A percentile compares a stretch with the other conserved stretches of the same genome.
Conservation (phyloP, 116 monocot genomes). For the Dioscorea cayenensis region DNA sequence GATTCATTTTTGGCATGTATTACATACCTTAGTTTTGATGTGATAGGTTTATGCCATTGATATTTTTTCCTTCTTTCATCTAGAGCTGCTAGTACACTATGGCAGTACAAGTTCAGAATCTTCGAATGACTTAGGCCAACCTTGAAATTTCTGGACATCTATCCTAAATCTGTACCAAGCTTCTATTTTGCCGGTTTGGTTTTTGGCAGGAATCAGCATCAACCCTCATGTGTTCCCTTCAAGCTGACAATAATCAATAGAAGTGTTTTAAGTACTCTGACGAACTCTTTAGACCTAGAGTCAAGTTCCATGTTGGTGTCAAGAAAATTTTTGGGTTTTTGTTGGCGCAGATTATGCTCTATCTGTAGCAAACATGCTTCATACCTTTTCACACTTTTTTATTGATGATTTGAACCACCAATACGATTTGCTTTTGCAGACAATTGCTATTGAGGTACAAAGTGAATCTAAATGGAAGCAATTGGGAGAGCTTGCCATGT, state of each 20-base stretch:
- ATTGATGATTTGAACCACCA: not conserved
- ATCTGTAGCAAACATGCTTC: not conserved
- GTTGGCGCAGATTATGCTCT: not conserved
- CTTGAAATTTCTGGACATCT: not conserved
- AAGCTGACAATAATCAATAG: not conserved
- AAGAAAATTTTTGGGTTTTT: not conserved
- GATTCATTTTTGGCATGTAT: not conserved
- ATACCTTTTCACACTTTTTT: not conserved
- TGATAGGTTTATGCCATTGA: too few relatives aligned
- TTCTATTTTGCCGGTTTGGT: not conserved
- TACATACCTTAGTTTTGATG: not conserved
- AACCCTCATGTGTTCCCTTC: not conserved
- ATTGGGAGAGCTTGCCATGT: conserved; percentile 59
- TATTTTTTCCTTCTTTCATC: not conserved
- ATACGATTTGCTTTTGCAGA: conserved; percentile 18
- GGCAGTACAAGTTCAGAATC: not conserved
- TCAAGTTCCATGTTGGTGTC: not conserved
- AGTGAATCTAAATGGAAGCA: conserved; percentile 76
- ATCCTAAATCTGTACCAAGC: not conserved
- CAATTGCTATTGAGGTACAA: conserved; percentile 52
- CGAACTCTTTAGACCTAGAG: not conserved
- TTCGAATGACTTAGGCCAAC: not conserved
- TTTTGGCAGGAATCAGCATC: not conserved
- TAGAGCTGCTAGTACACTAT: not conserved
- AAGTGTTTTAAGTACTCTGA: not conserved